A percentile compares a stretch with the other conserved stretches of the same genome.
These are phyloP conservation scores for Aurantiochytrium sp. DNA, from an alignment of 108 stramenopile species.

Conservation along the genomic window DNA sequence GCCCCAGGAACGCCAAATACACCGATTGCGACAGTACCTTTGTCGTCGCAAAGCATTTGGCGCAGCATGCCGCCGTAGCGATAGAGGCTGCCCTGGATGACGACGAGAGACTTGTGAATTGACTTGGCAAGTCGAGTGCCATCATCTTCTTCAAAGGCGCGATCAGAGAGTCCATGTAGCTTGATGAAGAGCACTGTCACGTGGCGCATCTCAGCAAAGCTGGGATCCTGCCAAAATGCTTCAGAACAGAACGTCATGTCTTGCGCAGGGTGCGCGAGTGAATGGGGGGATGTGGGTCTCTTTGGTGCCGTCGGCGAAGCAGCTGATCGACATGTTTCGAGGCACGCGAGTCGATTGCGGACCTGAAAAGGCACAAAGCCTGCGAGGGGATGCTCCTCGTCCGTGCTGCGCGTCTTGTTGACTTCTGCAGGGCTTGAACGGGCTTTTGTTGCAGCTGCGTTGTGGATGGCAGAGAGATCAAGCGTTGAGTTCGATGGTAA, in stretches of 20 bases:
- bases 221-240: not conserved
- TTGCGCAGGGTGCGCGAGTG: not conserved
- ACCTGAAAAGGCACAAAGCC: not conserved
- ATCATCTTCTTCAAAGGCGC: not conserved
- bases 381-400: not conserved
- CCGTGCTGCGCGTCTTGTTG: not conserved
- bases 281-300: no score
- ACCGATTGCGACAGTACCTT: not conserved
- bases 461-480: not conserved
- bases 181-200: constrained; percentile 3
- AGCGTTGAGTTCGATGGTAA: not conserved
- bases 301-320: no score
- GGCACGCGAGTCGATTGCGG: not conserved
- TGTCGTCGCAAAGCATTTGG: constrained; percentile 13
- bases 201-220: constrained; percentile 5
- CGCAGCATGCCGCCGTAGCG: not conserved
- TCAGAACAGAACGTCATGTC: not conserved
- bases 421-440: not conserved
- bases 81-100: not conserved
- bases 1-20: not conserved
- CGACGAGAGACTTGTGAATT: not conserved
- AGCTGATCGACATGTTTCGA: not conserved
- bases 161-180: not conserved
- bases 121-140: not conserved
- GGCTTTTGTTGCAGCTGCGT: not conserved